Percentiles rank a stretch among this genome's conserved stretches.
These are phyloP conservation scores for Pythium dissotocum DNA, from an alignment of 352 stramenopile species.

Conservation along the genomic window DNA sequence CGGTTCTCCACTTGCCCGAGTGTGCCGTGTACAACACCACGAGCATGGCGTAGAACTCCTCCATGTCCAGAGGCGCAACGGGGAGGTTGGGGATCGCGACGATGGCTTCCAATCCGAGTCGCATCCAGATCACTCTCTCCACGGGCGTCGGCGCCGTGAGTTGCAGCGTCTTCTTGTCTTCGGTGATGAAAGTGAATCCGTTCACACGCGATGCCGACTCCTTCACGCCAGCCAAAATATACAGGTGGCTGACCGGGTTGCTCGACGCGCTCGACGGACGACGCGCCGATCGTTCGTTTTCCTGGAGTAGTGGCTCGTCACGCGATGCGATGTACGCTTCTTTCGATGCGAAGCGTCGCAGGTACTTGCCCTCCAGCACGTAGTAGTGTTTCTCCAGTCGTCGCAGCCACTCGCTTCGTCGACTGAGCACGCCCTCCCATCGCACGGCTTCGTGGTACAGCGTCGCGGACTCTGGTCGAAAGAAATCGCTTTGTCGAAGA, in stretches of 20 bases:
- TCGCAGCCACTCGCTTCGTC: constrained; percentile 81
- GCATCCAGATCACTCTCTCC: constrained; percentile 90
- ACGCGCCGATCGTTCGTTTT: constrained; percentile 38
- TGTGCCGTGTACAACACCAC: constrained; percentile 84
- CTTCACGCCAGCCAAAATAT: constrained; percentile 81
- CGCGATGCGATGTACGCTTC: constrained; percentile 78
- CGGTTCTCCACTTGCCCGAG: constrained; percentile 77
- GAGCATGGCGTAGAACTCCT: constrained; percentile 90
- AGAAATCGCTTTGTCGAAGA: constrained; percentile 24
- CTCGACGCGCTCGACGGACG: constrained; percentile 39
- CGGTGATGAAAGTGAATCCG: constrained; percentile 87
- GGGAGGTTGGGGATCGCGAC: constrained; percentile 81
- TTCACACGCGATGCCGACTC: constrained; percentile 79
- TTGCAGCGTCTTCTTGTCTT: constrained; percentile 86
- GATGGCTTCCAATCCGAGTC: constrained; percentile 78
- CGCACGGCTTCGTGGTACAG: constrained; percentile 83
- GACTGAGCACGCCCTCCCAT: constrained; percentile 82
- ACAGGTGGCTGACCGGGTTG: constrained; percentile 68
- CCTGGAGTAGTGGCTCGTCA: constrained; percentile 68
- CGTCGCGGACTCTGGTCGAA: constrained; percentile 40
- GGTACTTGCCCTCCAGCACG: constrained; percentile 81
- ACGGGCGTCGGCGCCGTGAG: constrained; percentile 74
- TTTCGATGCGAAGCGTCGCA: constrained; percentile 84
- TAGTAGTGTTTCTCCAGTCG: constrained; percentile 87
- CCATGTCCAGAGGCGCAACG: constrained; percentile 81